Base-by-base conservation (phyloP, 306 rosid genomes). In the Gastrolobium bilobum region DNA sequence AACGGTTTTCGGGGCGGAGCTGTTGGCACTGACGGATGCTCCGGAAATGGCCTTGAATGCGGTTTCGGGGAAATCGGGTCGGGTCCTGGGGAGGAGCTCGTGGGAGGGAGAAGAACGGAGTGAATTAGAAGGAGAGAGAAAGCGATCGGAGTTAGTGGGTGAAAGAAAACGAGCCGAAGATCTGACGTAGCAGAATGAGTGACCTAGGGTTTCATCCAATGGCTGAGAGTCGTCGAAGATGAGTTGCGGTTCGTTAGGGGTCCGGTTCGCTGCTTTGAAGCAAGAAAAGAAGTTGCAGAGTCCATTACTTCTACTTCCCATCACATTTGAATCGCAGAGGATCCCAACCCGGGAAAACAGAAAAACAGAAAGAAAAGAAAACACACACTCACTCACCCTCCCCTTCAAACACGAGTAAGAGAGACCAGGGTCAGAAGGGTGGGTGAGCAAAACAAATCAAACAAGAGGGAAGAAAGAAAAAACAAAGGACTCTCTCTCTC, bases 171-270 rank as follows among this genome's bases (percentile, higher is more conserved):
- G 96, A 83, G 89, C 92, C 0, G 97, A 92, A 42, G 90, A 89
- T 67, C 96, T 83, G 4, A 93, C 91, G 85, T 90, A 93, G 84
- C 92, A 91, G 87, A 92, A 93, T 39, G 97, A 93, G 83, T 93
- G 97, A 75, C 97, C 97, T 86, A 93, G 96, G 96, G 97, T 90
- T 93, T 93, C 97, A 69, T 93, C 97, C 46, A 90, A 68, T 0
- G 92, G 89, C 76, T 90, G 93, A 0, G 89, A 65, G 29, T 85
- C 87, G 0, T 92, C 59, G 70, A 93, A 90, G 34, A 88, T 64
- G 65, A 89, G 64, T 15, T 93, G 93, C 74, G 79, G 81, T 10
- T 71, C 84, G 68, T 83, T 90, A 50, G 78, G 82, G 6, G 0
- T 0, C 10, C 75, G 84, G 80, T 65, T 53, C 64, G 69, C 20